phyloP scores from a whole-genome alignment of 768 basidiomycete species.

The Mycena alexandri region DNA sequence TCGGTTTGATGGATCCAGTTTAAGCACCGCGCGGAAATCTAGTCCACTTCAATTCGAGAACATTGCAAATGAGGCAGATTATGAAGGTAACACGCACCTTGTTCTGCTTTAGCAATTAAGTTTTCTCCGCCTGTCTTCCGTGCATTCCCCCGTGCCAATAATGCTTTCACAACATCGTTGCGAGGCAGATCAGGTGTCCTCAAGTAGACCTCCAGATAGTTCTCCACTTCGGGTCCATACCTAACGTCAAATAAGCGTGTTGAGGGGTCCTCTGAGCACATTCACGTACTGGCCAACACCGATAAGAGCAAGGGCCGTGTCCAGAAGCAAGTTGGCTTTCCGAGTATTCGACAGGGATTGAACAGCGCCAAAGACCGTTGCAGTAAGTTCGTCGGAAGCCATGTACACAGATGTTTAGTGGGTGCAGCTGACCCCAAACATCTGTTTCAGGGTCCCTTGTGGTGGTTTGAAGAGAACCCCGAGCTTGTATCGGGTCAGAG shows the following conservation, averaged over 20 bases:
- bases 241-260: slow-evolving; percentile 46
- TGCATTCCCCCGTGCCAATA: slow-evolving; percentile 71
- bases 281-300: slow-evolving; percentile 61
- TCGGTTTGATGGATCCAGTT: slow-evolving; percentile 70
- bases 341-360: slow-evolving; percentile 56
- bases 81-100: slow-evolving; percentile 58
- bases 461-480: not conserved
- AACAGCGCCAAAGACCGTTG: slow-evolving; percentile 62
- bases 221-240: slow-evolving; percentile 74
- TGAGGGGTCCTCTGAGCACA: slow-evolving; percentile 13
- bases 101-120: slow-evolving; percentile 68
- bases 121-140: slow-evolving; percentile 67
- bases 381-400: slow-evolving; percentile 64
- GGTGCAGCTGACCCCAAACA: not conserved
- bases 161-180: slow-evolving; percentile 64
- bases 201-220: slow-evolving; percentile 75
- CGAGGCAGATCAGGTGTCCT: slow-evolving; percentile 68
- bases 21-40: slow-evolving; percentile 74
- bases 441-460: not conserved
- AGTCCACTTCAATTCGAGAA: slow-evolving; percentile 2
- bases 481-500: not conserved
- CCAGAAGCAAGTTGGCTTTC: slow-evolving; percentile 65
- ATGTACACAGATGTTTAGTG: slow-evolving; percentile 14
- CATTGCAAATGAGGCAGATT: not conserved
- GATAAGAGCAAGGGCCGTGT: slow-evolving; percentile 63